Evolutionary conservation across 345 rosid species (phyloP).

Genomic region (Boechera stricta): DNA sequence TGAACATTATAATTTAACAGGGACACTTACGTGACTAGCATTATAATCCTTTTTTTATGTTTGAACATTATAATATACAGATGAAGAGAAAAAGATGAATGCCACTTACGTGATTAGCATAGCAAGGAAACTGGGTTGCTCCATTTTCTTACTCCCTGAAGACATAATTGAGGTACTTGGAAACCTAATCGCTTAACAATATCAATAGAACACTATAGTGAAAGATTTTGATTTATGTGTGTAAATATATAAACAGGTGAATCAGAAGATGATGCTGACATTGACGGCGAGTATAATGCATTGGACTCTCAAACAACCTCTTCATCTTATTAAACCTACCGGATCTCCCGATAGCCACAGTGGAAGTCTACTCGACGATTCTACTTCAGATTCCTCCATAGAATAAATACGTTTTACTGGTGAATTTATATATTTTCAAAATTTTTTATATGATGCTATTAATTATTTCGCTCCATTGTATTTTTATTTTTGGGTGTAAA

Average conservation of each 20-base stretch:
- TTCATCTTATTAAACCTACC: slow-evolving; percentile 57
- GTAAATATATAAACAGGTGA: slow-evolving; percentile 59
- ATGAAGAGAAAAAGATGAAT: slow-evolving; percentile 96
- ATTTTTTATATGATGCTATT: slow-evolving; percentile 11
- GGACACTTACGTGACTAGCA: not conserved
- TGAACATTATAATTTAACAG: not conserved
- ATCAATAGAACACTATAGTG: not conserved
- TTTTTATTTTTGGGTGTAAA: slow-evolving; percentile 27
- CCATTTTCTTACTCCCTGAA: slow-evolving; percentile 96
- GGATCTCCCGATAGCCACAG: slow-evolving; percentile 73
- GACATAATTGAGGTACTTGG: slow-evolving; percentile 83
- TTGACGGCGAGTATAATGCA: slow-evolving; percentile 93
- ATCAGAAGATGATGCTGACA: slow-evolving; percentile 96
- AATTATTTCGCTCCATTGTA: not conserved
- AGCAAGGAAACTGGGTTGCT: slow-evolving; percentile 93
- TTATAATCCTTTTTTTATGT: not conserved
- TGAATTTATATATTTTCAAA: slow-evolving; percentile 19
- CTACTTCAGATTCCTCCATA: slow-evolving; percentile 83
- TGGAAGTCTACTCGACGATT: slow-evolving; percentile 65
- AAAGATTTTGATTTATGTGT: not conserved
- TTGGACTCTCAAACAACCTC: slow-evolving; percentile 87
- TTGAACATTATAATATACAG: slow-evolving; percentile 42
- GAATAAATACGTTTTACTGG: slow-evolving; percentile 43
- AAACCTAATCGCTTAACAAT: not conserved
- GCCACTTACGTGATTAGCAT: slow-evolving; percentile 94